Conservation (phyloP, 768 basidiomycete genomes). For the Pisolithus microcarpus region DNA sequence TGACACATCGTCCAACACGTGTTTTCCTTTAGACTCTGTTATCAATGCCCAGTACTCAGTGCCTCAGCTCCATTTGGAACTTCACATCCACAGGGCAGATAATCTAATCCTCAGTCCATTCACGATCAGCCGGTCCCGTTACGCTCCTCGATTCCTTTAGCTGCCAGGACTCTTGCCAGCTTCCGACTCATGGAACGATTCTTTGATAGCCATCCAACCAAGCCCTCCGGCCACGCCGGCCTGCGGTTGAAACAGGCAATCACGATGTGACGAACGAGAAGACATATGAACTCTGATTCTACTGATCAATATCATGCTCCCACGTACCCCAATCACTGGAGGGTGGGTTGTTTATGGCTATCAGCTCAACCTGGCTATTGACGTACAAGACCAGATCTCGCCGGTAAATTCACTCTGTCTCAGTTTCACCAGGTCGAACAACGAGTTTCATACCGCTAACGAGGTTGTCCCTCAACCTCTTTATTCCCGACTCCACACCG, state of each 20-base stretch:
- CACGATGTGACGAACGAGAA: background rate
- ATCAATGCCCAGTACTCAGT: too few species aligned
- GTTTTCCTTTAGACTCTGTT: too few species aligned
- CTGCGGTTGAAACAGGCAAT: background rate
- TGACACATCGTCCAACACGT: background rate
- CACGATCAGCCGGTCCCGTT: background rate
- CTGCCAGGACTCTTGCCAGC: background rate
- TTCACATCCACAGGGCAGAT: background rate
- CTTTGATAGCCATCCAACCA: background rate
- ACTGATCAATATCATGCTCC: background rate
- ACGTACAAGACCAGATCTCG: background rate
- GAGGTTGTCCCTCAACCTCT: constrained; percentile 26
- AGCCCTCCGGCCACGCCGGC: background rate
- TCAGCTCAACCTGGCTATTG: background rate
- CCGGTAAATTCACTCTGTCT: background rate
- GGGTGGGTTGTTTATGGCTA: background rate
- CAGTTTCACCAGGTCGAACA: constrained; percentile 29
- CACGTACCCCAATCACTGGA: background rate
- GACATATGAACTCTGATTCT: background rate
- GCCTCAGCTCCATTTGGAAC: background rate
- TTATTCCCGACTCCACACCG: constrained; percentile 28
- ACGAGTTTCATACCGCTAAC: constrained; percentile 37
- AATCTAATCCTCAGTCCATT: background rate
- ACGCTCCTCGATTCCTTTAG: background rate
- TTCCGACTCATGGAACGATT: background rate